A percentile compares a stretch with the other conserved stretches of the same genome.
Evolutionary conservation across 108 stramenopile species (phyloP).

Genomic region (Nitzschia inconspicua): DNA sequence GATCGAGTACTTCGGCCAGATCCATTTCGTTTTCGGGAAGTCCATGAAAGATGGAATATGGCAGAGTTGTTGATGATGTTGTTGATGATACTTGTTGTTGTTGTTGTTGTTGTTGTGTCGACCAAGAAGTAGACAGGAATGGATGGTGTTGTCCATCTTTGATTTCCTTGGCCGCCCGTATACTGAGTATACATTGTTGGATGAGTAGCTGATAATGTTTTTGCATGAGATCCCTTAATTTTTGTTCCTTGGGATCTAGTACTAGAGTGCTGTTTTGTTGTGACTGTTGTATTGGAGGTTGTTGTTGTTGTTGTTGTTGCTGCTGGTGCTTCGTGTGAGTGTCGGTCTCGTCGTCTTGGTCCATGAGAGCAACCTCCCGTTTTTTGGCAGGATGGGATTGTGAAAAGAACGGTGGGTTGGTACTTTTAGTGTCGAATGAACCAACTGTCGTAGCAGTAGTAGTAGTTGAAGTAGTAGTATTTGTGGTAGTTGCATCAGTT

Average conservation of each 20-base stretch:
- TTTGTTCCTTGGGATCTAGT: conserved; percentile 27
- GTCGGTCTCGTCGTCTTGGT: neutral
- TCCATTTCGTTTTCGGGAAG: conserved; percentile 74
- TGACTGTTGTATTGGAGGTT: neutral
- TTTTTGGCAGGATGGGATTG: too few species aligned
- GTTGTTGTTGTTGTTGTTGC: neutral
- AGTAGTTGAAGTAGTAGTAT: neutral
- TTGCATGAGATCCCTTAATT: conserved; percentile 46
- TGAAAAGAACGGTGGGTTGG: too few species aligned
- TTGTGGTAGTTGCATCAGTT: neutral
- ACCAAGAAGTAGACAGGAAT: neutral
- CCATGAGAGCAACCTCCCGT: too few species aligned
- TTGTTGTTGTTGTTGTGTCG: neutral
- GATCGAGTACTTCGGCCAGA: conserved; percentile 75
- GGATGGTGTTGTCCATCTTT: conserved; percentile 9
- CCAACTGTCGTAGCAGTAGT: too few species aligned
- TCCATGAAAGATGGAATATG: too few species aligned
- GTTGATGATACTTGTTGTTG: conserved; percentile 10
- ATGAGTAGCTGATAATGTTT: conserved; percentile 76
- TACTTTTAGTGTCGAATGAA: too few species aligned
- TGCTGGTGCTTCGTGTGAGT: neutral
- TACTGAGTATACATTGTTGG: conserved; percentile 74
- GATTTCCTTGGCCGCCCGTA: conserved; percentile 61
- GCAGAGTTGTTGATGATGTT: conserved; percentile 26
- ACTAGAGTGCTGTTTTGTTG: neutral